Conservation (phyloP, 2,329 filamentous ascomycete species). For the Microdochium nivale region DNA sequence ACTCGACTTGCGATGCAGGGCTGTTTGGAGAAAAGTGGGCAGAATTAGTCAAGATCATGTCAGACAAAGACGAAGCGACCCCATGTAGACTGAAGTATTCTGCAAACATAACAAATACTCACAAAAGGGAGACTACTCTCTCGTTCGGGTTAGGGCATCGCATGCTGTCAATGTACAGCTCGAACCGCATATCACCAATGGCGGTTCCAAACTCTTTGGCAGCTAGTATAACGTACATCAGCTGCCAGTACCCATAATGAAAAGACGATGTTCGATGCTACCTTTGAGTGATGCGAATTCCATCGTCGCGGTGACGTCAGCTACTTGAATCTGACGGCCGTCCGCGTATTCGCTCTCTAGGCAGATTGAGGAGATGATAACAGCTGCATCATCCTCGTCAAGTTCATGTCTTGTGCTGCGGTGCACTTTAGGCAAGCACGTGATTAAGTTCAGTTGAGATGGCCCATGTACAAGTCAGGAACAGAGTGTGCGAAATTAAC, state of each 20-base stretch:
- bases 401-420: neutral
- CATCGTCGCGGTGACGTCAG: neutral
- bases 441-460: neutral
- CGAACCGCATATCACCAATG: neutral
- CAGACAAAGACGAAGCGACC: neutral
- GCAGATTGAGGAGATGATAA: neutral
- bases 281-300: neutral
- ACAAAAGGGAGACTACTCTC: neutral
- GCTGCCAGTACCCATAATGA: neutral
- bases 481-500: neutral
- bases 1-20: neutral
- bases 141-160: neutral
- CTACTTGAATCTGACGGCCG: neutral
- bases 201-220: neutral
- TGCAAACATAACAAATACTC: neutral
- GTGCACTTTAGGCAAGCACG: neutral
- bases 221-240: neutral
- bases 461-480: neutral
- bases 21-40: neutral
- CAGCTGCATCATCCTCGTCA: neutral
- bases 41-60: neutral
- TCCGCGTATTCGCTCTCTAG: neutral
- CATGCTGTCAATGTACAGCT: neutral
- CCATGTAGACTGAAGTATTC: neutral
- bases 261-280: neutral